Evolutionary conservation across 306 rosid genomes (phyloP), one percentile per base, ranked within the genome.

Genomic region (Trifolium repens): DNA sequence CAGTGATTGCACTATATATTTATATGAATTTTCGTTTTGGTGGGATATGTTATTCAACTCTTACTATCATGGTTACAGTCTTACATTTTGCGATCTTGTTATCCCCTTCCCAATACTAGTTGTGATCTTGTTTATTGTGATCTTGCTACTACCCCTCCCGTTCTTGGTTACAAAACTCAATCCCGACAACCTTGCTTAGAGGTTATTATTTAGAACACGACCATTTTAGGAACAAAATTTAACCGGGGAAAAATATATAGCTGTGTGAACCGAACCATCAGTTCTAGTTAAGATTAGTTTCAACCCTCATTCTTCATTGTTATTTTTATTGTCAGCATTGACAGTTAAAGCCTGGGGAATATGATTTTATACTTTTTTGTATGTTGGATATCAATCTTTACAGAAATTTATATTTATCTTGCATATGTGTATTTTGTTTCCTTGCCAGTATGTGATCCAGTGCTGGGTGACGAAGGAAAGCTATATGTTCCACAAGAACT

Each of bases 381-480:
- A 22, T 72, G 69, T 72, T 64, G 22, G 55, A 5, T 57, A 46
- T 60, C 15, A 68, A 50, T 67, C 34, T 72, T 66, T 9, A 42
- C 19, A 12, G 27, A 19, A 17, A 9, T 3, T 72, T 8, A 27
- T 16, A 42, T 44, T 60, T 53, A 22, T 78, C 13, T 71, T 70
- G 60, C 49, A 58, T 71, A 34, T 52, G 15, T 60, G 27, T 80
- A 57, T 80, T 78, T 72, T 83, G 39, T 78, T 44, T 67, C 72
- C 57, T 65, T 84, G 80, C 69, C 75, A 94, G 99, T 94, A 26
- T 94, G 99, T 83, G 99, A 94, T 92, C 99, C 96, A 52, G 99
- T 94, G 83, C 72, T 92, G 97, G 99, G 99, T 70, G 99, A 92
- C 77, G 96, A 90, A 85, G 99, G 97, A 74, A 94, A 89, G 87